Evolutionary conservation across 352 stramenopile species (phyloP), one percentile per base, ranked within the genome.

Genomic region (Phytophthora citricola): DNA sequence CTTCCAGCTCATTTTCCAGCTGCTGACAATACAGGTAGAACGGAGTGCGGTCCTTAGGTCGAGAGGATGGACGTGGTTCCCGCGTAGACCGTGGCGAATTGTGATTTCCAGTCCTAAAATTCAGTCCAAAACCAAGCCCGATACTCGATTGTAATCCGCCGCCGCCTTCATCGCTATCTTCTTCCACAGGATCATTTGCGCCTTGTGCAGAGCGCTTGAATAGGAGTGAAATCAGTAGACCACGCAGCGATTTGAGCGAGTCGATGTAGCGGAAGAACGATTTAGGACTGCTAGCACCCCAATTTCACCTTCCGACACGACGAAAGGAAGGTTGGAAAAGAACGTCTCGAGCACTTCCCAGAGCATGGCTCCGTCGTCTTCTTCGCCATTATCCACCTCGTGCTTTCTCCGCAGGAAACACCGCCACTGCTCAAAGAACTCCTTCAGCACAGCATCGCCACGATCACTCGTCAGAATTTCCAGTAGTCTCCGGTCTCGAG

Each of bases 391-490:
- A 10, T 29, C 38, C n/a, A 20, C 2, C 29, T n/a, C 14, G 4
- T 17, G 15, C 57, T 66, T 52, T 6, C 17, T 38, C 24, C 32
- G 65, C 17, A 74, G 46, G 17, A 69, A 57, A 8, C 31, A 46
- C 8, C 76, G 59, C 79, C 83, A 91, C 46, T 88, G 75, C 14
- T 34, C 53, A 41, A 93, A 89, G 61, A 93, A 83, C 61, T 89
- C 73, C 7, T 80, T 70, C 11, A 92, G 51, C 36, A 92, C 75
- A 4, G 81, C 76, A n/a, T 87, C 66, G 11, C 81, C 77, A 15
- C 79, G 83, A 48, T 93, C 85, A 58, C 81, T 92, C 32, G 85
- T 92, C 29, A 93, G 66, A 17, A 91, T 27, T 10, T 87, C 72
- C 14, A 92, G 60, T 31, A 91, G 8, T 11, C 57, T 62, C n/a